Conservation (phyloP, 2,329 filamentous ascomycete species). For the Arthrinium puccinioides region DNA sequence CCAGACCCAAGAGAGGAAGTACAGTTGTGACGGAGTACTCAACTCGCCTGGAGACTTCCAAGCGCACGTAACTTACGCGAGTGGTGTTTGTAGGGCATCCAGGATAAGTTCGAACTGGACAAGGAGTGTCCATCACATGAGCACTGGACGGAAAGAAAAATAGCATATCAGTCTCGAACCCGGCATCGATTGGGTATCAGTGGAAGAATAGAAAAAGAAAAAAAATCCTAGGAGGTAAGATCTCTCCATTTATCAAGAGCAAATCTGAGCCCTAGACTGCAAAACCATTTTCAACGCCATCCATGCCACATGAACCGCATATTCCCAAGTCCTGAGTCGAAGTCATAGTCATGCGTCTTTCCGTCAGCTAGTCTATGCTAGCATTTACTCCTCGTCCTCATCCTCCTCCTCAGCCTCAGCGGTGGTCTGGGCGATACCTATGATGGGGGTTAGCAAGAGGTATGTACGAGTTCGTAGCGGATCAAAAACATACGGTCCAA, state of each 20-base stretch:
- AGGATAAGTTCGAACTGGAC: neutral
- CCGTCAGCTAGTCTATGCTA: neutral
- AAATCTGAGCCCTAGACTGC: constrained; percentile 1
- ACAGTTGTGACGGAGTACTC: no score
- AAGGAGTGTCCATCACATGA: neutral
- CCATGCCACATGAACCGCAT: constrained; percentile 4
- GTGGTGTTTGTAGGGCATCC: neutral
- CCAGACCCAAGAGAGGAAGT: no score
- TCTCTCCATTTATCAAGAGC: constrained; percentile 3
- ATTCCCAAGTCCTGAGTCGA: constrained; percentile 2
- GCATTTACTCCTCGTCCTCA: constrained; percentile 57
- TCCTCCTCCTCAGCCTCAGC: constrained; percentile 65
- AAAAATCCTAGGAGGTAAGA: no score
- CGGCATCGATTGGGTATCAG: constrained; percentile 4
- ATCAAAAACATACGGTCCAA: constrained; percentile 69
- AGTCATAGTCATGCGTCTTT: constrained; percentile 1
- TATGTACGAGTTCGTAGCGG: neutral
- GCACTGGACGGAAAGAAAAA: neutral
- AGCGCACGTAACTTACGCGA: neutral
- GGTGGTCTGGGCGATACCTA: constrained; percentile 72
- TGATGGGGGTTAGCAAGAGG: constrained; percentile 7
- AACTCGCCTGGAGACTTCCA: no score
- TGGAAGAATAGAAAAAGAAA: neutral
- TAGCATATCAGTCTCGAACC: neutral
- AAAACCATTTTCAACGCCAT: constrained; percentile 5